Evolutionary conservation across 306 rosid species (phyloP).

Genomic region (Vigna radiata): DNA sequence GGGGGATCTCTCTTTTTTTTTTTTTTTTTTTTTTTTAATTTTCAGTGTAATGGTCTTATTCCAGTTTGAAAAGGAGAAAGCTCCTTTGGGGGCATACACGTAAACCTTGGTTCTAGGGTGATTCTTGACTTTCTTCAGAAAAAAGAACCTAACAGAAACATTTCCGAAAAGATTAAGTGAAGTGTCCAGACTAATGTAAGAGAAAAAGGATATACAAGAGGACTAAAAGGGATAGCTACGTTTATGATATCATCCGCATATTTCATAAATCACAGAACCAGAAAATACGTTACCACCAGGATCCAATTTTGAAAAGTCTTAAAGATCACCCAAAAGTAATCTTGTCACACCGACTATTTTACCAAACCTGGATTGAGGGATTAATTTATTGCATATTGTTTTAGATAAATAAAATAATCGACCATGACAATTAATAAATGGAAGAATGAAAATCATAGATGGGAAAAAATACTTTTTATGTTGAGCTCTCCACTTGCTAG

Average conservation of each 20-base stretch:
- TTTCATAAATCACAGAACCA: conserved; percentile 72
- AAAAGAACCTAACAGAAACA: background rate
- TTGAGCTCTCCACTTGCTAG: background rate
- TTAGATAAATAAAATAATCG: background rate
- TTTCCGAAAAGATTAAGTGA: background rate
- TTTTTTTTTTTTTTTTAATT: too few species aligned
- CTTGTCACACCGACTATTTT: background rate
- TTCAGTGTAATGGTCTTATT: too few species aligned
- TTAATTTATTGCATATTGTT: background rate
- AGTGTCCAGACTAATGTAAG: background rate
- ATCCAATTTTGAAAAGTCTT: background rate
- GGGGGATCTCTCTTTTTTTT: too few species aligned
- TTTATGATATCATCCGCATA: conserved; percentile 68
- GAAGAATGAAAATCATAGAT: background rate
- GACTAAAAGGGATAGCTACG: conserved; percentile 41
- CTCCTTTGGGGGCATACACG: too few species aligned
- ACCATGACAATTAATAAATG: background rate
- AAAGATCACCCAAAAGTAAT: background rate
- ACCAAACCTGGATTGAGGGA: background rate
- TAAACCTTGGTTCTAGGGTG: too few species aligned
- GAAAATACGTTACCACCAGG: conserved; percentile 20
- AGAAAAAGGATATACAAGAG: background rate
- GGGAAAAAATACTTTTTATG: background rate
- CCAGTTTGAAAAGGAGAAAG: too few species aligned
- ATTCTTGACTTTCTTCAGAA: too few species aligned